Evolutionary conservation across 257 asterid genomes (phyloP).

Genomic region (Nicotiana undulata): DNA sequence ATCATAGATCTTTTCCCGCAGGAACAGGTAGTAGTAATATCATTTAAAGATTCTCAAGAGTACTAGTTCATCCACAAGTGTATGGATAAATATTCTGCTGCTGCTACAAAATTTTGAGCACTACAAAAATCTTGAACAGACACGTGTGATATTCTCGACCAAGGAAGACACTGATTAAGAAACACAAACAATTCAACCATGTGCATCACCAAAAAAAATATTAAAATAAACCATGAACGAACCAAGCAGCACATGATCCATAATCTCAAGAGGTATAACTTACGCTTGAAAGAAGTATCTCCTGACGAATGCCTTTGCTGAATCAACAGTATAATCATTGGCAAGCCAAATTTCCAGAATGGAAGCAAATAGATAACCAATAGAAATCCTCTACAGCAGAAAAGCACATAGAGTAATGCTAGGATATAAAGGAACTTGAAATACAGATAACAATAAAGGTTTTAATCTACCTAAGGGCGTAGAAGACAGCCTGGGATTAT

Average conservation of each 20-base stretch:
- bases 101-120: neutral
- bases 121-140: neutral
- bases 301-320: constrained; percentile 49
- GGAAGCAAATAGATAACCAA: constrained; percentile 74
- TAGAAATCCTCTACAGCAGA: constrained; percentile 67
- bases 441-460: neutral
- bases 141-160: neutral
- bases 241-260: neutral
- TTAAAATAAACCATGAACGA: neutral
- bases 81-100: neutral
- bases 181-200: neutral
- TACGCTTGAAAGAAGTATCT: constrained; percentile 73
- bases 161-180: neutral
- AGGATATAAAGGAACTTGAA: constrained; percentile 1
- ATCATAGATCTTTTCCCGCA: neutral
- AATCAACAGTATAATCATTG: constrained; percentile 39
- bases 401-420: constrained; percentile 2
- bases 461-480: neutral
- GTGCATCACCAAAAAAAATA: neutral
- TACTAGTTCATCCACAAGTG: neutral
- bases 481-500: neutral
- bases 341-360: constrained; percentile 77
- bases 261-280: constrained; percentile 23
- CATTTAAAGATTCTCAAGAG: neutral
- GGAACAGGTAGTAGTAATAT: neutral